Percentiles rank a stretch among this genome's conserved stretches.
These are phyloP conservation scores for Aspergillus neoniger DNA, from an alignment of 2,329 filamentous ascomycete genomes.

Conservation along the genomic window DNA sequence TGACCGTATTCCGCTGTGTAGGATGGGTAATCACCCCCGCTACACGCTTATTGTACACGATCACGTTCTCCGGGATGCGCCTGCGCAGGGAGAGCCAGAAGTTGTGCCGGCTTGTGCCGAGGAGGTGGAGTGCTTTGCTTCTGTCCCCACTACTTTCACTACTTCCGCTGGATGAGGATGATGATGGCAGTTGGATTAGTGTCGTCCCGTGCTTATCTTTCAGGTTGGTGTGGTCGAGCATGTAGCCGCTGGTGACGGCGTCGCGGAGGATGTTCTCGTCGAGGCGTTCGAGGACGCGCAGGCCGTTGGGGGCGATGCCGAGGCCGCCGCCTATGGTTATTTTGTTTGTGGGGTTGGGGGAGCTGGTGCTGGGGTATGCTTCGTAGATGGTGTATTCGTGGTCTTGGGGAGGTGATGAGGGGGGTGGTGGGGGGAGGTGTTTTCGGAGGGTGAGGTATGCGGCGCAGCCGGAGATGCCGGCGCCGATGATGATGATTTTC, in stretches of 20 bases:
- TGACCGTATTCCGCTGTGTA: conserved; percentile 29
- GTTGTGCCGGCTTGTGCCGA: conserved; percentile 42
- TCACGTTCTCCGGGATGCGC: conserved; percentile 36
- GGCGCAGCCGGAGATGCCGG: conserved; percentile 44
- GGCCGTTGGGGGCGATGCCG: conserved; percentile 43
- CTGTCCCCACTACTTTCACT: neutral
- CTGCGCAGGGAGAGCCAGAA: conserved; percentile 41
- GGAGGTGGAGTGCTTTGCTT: conserved; percentile 19
- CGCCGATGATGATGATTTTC: conserved; percentile 49
- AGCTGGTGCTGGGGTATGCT: conserved; percentile 37
- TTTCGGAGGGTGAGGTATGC: conserved; percentile 45
- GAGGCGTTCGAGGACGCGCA: conserved; percentile 41
- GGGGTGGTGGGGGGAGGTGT: conserved; percentile 34
- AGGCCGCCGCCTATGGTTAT: conserved; percentile 41
- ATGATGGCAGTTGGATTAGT: conserved; percentile 29
- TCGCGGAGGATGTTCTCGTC: conserved; percentile 38
- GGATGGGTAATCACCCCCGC: conserved; percentile 27
- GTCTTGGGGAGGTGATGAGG: neutral
- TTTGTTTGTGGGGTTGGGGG: conserved; percentile 29
- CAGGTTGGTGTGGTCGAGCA: conserved; percentile 34
- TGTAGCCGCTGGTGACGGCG: conserved; percentile 39
- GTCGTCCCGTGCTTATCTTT: conserved; percentile 38
- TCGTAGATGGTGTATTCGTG: conserved; percentile 45
- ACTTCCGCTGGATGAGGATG: neutral
- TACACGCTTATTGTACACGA: conserved; percentile 37